Evolutionary conservation across 2,329 filamentous ascomycete genomes (phyloP).

Genomic region (Blastomyces gilchristii): DNA sequence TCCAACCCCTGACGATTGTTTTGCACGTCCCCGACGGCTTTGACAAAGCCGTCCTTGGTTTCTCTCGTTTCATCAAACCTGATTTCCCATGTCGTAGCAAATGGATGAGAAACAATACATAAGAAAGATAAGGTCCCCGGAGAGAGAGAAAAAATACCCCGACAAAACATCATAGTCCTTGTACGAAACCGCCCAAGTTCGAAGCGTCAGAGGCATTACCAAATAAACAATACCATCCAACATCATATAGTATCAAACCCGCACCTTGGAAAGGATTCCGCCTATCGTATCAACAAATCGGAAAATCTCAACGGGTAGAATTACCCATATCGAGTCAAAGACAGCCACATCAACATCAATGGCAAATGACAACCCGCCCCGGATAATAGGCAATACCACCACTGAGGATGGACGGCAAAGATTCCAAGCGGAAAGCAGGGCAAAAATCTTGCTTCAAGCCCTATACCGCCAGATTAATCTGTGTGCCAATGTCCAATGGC

Average conservation of each 20-base stretch:
- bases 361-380: neutral
- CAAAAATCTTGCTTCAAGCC: neutral
- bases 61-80: neutral
- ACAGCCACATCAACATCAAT: neutral
- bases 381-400: neutral
- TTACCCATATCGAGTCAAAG: neutral
- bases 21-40: neutral
- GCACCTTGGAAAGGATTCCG: neutral
- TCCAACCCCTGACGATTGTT: neutral
- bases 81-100: neutral
- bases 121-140: neutral
- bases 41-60: neutral
- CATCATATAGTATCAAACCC: neutral
- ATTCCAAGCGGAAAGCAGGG: neutral
- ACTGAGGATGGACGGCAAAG: neutral
- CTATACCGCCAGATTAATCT: slow-evolving; percentile 1
- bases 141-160: neutral
- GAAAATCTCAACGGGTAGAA: neutral
- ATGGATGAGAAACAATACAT: neutral
- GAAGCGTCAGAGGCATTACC: neutral
- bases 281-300: neutral
- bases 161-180: neutral
- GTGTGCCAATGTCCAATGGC: neutral
- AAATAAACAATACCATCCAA: neutral
- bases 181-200: neutral